A percentile compares a stretch with the other conserved stretches of the same genome.
These are phyloP conservation scores for Penicillium atrosanguineum DNA, from an alignment of 495 filamentous ascomycete species.

Conservation along the genomic window DNA sequence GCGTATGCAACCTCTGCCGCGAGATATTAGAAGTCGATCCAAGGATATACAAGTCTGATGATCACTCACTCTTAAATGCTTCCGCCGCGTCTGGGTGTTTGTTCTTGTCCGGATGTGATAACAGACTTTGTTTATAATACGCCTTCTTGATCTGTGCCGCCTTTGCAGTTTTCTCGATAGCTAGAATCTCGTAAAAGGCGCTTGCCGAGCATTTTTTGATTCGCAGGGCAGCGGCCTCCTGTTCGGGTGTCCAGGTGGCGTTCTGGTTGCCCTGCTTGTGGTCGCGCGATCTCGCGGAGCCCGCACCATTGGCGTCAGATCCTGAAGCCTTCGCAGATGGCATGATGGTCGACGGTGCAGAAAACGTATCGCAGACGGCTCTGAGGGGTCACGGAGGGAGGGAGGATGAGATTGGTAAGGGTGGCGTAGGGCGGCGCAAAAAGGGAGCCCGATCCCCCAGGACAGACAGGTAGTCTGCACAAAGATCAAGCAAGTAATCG, in stretches of 20 bases:
- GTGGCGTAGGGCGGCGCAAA: conserved; percentile 23
- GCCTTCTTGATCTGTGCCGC: conserved; percentile 95
- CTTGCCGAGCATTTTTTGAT: conserved; percentile 80
- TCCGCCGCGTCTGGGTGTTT: conserved; percentile 96
- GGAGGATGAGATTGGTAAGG: conserved; percentile 5
- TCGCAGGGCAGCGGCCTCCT: conserved; percentile 83
- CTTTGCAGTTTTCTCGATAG: conserved; percentile 65
- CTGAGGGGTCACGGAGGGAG: conserved; percentile 2
- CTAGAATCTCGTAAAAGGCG: conserved; percentile 92
- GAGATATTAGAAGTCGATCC: conserved; percentile 2
- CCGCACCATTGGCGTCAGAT: conserved; percentile 58
- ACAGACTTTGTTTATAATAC: conserved; percentile 85
- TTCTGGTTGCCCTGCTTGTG: conserved; percentile 95
- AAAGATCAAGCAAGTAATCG: not conserved
- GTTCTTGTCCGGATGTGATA: conserved; percentile 99
- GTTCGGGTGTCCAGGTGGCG: conserved; percentile 82
- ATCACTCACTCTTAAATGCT: conserved; percentile 80
- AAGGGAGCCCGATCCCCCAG: conserved; percentile 19
- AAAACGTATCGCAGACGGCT: conserved; percentile 1
- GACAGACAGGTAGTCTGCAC: conserved; percentile 4
- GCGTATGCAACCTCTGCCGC: conserved; percentile 80
- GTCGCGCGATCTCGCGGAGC: conserved; percentile 64
- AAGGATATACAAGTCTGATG: not conserved
- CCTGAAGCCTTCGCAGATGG: conserved; percentile 75
- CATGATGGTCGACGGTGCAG: conserved; percentile 49